Evolutionary conservation across 1,284 basidiomycete species (phyloP).

Genomic region (Pulveroboletus ridleyi): DNA sequence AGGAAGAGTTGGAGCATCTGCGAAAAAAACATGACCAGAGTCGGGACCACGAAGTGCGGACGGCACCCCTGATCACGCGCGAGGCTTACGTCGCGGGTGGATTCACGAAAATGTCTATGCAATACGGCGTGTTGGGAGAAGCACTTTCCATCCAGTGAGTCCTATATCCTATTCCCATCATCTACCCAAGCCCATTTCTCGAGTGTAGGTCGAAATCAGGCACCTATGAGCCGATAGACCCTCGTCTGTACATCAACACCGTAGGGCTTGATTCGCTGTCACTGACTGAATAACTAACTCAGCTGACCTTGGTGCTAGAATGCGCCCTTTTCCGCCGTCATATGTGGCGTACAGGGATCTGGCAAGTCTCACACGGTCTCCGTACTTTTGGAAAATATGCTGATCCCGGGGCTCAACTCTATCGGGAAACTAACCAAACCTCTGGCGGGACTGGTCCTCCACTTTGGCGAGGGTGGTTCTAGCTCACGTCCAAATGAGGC

Average conservation of each 20-base stretch:
- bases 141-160: conserved; percentile 48
- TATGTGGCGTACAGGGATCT: conserved; percentile 67
- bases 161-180: conserved; percentile 7
- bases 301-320: conserved; percentile 42
- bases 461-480: conserved; percentile 67
- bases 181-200: not conserved
- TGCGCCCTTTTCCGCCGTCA: conserved; percentile 57
- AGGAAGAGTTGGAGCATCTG: conserved; percentile 22
- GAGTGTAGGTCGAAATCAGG: conserved; percentile 34
- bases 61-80: conserved; percentile 57
- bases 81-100: conserved; percentile 48
- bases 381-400: conserved; percentile 67
- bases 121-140: conserved; percentile 63
- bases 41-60: conserved; percentile 47
- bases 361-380: conserved; percentile 74
- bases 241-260: conserved; percentile 61
- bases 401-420: conserved; percentile 51
- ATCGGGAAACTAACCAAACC: conserved; percentile 58
- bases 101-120: conserved; percentile 40
- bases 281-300: not conserved
- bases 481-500: conserved; percentile 62
- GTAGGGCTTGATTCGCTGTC: conserved; percentile 36
- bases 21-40: conserved; percentile 13
- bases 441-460: conserved; percentile 64
- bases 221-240: conserved; percentile 43